Evolutionary conservation across 2,329 filamentous ascomycete genomes (phyloP).

Genomic region (Fusarium vanettenii): DNA sequence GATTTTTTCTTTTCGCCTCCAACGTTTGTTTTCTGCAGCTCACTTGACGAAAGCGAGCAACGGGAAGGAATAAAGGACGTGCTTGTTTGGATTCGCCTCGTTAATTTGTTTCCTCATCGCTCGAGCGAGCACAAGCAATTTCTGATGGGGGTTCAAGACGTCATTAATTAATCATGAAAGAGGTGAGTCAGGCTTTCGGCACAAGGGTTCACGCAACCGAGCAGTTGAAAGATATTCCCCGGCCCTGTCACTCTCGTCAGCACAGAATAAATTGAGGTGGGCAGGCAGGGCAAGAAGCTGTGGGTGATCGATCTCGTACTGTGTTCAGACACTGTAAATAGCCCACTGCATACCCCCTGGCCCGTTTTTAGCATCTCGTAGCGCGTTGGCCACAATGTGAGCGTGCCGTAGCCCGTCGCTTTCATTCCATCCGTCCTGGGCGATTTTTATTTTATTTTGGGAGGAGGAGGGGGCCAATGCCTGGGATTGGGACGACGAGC

Average conservation of each 20-base stretch:
- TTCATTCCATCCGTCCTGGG: constrained; percentile 31
- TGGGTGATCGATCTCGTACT: constrained; percentile 29
- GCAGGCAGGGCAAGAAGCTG: neutral
- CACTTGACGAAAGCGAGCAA: neutral
- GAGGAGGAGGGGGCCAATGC: neutral
- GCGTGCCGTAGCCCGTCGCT: constrained; percentile 25
- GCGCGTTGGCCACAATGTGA: constrained; percentile 32
- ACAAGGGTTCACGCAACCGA: constrained; percentile 31
- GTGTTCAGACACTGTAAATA: constrained; percentile 36
- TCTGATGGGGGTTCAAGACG: constrained; percentile 28
- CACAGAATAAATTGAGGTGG: neutral
- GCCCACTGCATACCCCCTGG: constrained; percentile 18
- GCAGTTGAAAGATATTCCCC: constrained; percentile 29
- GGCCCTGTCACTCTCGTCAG: neutral
- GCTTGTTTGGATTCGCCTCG: neutral
- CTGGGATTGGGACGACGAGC: constrained; percentile 8
- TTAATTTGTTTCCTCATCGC: constrained; percentile 19
- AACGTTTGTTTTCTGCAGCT: constrained; percentile 6
- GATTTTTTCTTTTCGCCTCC: constrained; percentile 10
- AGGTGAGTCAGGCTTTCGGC: constrained; percentile 22
- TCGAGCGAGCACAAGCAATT: constrained; percentile 5
- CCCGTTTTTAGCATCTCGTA: constrained; percentile 26
- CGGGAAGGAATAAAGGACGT: neutral
- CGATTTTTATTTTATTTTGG: constrained; percentile 10
- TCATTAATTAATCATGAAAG: constrained; percentile 27